Conservation (phyloP, 1,284 basidiomycete genomes). For the Porphyrellus sp. region DNA sequence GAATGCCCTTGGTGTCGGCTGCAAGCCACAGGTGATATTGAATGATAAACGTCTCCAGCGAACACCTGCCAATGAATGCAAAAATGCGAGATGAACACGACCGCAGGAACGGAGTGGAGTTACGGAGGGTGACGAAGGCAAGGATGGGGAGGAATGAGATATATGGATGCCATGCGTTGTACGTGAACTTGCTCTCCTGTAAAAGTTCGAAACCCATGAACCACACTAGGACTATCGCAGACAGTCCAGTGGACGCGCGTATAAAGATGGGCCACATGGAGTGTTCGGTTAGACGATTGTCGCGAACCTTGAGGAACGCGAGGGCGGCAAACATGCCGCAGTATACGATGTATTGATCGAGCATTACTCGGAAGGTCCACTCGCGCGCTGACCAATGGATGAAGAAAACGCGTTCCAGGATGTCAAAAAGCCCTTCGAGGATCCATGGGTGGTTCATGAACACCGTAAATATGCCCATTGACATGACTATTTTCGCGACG, state of each 20-base stretch:
- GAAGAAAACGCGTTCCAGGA: constrained; percentile 62
- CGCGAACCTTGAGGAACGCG: constrained; percentile 72
- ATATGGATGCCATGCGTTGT: constrained; percentile 83
- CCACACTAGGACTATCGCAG: constrained; percentile 61
- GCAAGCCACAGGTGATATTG: constrained; percentile 91
- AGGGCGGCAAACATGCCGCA: constrained; percentile 79
- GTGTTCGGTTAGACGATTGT: constrained; percentile 68
- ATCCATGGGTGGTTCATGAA: constrained; percentile 68
- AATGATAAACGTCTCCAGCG: constrained; percentile 83
- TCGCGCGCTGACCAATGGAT: constrained; percentile 83
- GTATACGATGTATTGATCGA: constrained; percentile 88
- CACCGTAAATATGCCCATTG: constrained; percentile 58
- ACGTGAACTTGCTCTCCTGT: constrained; percentile 75
- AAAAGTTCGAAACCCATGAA: constrained; percentile 80
- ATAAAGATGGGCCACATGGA: constrained; percentile 58
- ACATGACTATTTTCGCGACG: constrained; percentile 65
- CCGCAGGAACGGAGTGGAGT: constrained; percentile 68
- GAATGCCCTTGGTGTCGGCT: constrained; percentile 80
- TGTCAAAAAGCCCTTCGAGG: constrained; percentile 59
- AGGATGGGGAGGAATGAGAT: constrained; percentile 79
- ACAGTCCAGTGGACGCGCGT: constrained; percentile 47
- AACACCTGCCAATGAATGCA: constrained; percentile 79
- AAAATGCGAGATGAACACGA: constrained; percentile 69
- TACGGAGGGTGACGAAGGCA: constrained; percentile 73
- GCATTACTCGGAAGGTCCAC: constrained; percentile 82